Base-by-base conservation (phyloP, 768 basidiomycete species). In the Collybia sp. region DNA sequence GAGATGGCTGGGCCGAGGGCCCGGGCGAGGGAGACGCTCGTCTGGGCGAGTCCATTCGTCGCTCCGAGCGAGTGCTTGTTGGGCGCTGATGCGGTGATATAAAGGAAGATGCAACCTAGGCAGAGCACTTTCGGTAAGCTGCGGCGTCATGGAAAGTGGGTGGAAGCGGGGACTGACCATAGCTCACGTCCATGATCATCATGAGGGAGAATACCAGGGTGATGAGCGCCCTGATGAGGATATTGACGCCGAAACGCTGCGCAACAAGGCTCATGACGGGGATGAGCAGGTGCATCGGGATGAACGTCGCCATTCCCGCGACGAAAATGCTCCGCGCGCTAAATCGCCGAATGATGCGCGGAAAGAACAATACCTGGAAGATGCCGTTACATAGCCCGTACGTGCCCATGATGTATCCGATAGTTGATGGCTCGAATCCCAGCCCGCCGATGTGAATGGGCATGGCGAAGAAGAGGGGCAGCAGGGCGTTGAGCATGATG, bases 401-500 rank as follows among this genome's bases (percentile, higher is more conserved):
- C 3, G 57, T 40, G 5, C 73, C 67, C 18, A 80, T 63, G 44
- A 77, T 72, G 30, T 66, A 61, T 2, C 80, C 80, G 25, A 83
- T 83, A 6, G 51, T 53, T 5, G 68, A 66, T 6, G 82, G 77
- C 18, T 67, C 56, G 12, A 82, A 61, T 8, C 76, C 78, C 20
- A 80, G 69, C 0, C 80, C 80, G 13, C 80, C 81, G 9, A 71
- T 65, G 9, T 58, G 62, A 43, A 70, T 56, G 5, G 80, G 77
- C 1, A 77, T 80, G 25, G 77, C 70, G 38, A 70, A 67, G 58
- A 79, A 80, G 13, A 80, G 56, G 0, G 82, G 80, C 17, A 76
- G 72, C 5, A 82, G 54, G 4, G 74, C 68, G 15, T 33, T 19
- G 33, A 18, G 31, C 18, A 25, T 45, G 19, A 80, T 75, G 35